phyloP scores from a whole-genome alignment of 2,329 filamentous ascomycete genomes.

The Ceratocystis eucalypticola region DNA sequence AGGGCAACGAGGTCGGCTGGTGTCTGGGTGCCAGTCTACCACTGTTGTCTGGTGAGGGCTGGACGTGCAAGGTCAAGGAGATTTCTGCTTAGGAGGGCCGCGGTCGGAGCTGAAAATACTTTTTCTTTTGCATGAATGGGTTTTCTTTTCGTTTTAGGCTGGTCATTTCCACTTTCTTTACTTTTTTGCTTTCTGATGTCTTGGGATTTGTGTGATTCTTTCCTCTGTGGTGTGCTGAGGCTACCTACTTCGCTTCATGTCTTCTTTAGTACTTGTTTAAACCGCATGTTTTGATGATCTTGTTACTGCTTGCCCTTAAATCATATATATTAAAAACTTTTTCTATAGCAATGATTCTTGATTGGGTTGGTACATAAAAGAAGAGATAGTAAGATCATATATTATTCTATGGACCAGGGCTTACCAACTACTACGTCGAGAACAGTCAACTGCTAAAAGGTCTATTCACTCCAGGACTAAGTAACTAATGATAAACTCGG shows the following conservation, averaged over 20 bases:
- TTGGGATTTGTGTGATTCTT: background rate
- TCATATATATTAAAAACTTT: background rate
- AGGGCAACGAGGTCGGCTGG: constrained; percentile 93
- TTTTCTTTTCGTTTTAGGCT: background rate
- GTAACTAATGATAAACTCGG: too few relatives aligned
- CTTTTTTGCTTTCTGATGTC: background rate
- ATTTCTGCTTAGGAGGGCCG: constrained; percentile 31
- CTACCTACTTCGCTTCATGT: background rate
- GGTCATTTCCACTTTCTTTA: background rate
- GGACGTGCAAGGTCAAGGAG: constrained; percentile 76
- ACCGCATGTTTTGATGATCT: background rate
- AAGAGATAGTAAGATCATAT: background rate
- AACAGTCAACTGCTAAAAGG: too few relatives aligned
- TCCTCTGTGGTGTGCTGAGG: constrained; percentile 2
- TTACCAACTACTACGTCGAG: too few relatives aligned
- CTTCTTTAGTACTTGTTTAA: background rate
- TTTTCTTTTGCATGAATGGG: background rate
- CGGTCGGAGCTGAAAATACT: background rate
- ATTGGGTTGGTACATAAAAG: background rate
- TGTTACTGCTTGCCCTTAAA: background rate
- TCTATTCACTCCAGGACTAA: too few relatives aligned
- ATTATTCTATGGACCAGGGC: too few relatives aligned
- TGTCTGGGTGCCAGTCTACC: constrained; percentile 91
- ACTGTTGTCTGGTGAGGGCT: constrained; percentile 69
- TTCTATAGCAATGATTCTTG: constrained; percentile 1